Conservation (phyloP, 2,329 filamentous ascomycete genomes). For the Hymenoscyphus albidus region DNA sequence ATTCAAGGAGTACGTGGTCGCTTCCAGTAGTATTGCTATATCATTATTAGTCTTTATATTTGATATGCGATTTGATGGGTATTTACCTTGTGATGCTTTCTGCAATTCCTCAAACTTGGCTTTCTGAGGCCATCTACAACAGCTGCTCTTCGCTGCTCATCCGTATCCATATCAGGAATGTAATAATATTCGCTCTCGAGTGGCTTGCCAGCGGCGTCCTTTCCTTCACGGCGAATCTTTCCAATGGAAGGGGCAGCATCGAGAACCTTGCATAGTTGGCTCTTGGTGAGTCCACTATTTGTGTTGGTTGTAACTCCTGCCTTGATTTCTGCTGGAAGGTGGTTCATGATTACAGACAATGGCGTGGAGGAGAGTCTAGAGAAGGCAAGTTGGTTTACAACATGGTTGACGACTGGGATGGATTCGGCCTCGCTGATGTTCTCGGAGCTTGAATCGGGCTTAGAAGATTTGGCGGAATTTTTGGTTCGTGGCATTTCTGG, state of each 20-base stretch:
- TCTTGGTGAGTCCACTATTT: conserved; percentile 48
- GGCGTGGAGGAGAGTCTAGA: conserved; percentile 90
- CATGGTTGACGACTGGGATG: conserved; percentile 67
- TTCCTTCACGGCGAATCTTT: conserved; percentile 84
- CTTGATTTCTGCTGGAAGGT: conserved; percentile 68
- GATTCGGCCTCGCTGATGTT: conserved; percentile 40
- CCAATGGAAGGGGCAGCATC: conserved; percentile 76
- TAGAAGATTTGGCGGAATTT: conserved; percentile 27
- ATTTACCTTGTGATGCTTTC: conserved; percentile 95
- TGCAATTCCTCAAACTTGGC: conserved; percentile 81
- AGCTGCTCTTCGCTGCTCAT: conserved; percentile 72
- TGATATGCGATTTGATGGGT: conserved; percentile 2
- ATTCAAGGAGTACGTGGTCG: conserved; percentile 54
- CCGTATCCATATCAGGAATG: conserved; percentile 78
- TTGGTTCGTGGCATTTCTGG: conserved; percentile 46
- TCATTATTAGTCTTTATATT: conserved; percentile 11
- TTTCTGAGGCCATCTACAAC: conserved; percentile 85
- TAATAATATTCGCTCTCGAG: conserved; percentile 98
- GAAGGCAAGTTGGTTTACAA: conserved; percentile 92
- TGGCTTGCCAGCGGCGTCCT: conserved; percentile 89
- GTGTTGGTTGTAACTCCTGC: conserved; percentile 31
- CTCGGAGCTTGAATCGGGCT: conserved; percentile 26
- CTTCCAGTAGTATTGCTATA: conserved; percentile 69
- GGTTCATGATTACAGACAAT: conserved; percentile 80
- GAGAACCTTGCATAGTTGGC: conserved; percentile 67